phyloP scores from a whole-genome alignment of 2,329 filamentous ascomycete species.

The Cladosporium austrohemisphaericum region DNA sequence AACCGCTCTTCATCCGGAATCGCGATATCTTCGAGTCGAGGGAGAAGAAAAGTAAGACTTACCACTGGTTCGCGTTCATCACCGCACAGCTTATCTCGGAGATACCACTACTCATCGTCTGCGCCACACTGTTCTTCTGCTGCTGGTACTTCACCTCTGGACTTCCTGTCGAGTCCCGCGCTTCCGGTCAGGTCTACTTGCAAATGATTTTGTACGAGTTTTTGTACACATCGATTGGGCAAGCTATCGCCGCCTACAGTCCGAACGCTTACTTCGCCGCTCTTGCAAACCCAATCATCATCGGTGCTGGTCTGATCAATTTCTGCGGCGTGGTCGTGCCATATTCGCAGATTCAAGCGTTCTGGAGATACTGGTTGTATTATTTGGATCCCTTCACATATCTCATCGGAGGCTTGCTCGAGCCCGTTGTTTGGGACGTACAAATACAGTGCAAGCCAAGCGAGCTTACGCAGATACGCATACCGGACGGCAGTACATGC shows the following conservation, averaged over 20 bases:
- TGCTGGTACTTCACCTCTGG: conserved; percentile 35
- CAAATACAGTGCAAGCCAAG: conserved; percentile 29
- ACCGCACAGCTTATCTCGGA: conserved; percentile 67
- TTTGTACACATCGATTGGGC: conserved; percentile 43
- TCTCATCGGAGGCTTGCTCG: conserved; percentile 65
- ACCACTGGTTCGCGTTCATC: conserved; percentile 71
- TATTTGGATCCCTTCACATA: conserved; percentile 65
- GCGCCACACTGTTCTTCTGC: conserved; percentile 45
- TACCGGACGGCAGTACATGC: conserved; percentile 54
- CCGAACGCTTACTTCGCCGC: conserved; percentile 45
- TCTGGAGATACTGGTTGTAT: conserved; percentile 38
- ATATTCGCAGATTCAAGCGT: conserved; percentile 31
- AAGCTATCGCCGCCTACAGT: conserved; percentile 50
- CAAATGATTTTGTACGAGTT: conserved; percentile 42
- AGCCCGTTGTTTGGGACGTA: conserved; percentile 54
- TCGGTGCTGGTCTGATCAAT: conserved; percentile 25
- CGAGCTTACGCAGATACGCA: conserved; percentile 44
- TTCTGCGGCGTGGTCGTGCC: conserved; percentile 36
- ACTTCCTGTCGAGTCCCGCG: conserved; percentile 42
- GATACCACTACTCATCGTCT: conserved; percentile 63
- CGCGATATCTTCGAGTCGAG: conserved; percentile 57
- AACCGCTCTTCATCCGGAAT: conserved; percentile 57
- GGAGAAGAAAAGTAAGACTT: conserved; percentile 63
- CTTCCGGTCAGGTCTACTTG: conserved; percentile 45
- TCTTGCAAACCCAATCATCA: conserved; percentile 40